A percentile compares a stretch with the other conserved stretches of the same genome.
These are phyloP conservation scores for Cutaneotrichosporon daszewskae DNA, from an alignment of 1,284 basidiomycete genomes.

Conservation along the genomic window DNA sequence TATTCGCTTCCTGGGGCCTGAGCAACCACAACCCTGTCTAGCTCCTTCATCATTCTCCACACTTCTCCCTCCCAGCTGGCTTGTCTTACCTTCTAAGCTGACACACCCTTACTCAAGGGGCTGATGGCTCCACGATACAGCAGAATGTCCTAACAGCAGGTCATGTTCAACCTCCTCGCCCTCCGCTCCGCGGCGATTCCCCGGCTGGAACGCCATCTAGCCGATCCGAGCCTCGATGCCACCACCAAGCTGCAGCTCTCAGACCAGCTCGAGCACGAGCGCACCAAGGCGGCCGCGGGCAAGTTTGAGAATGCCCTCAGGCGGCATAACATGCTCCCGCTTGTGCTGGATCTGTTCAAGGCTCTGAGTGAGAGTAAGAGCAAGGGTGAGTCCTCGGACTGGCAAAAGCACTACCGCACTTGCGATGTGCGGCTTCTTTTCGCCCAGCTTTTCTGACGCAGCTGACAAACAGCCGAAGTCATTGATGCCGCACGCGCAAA, in stretches of 20 bases:
- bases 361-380: conserved; percentile 33
- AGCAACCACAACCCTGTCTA: too few relatives aligned
- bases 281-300: conserved; percentile 70
- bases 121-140: too few relatives aligned
- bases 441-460: neutral
- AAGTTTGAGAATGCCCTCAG: conserved; percentile 56
- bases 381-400: conserved; percentile 24
- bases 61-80: too few relatives aligned
- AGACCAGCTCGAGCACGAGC: conserved; percentile 66
- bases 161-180: conserved; percentile 86
- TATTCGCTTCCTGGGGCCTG: too few relatives aligned
- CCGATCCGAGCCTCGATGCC: conserved; percentile 50
- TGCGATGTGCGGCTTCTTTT: too few relatives aligned
- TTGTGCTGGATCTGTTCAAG: conserved; percentile 35
- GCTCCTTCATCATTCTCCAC: too few relatives aligned
- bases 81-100: neutral
- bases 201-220: conserved; percentile 57
- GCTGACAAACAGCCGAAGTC: conserved; percentile 7
- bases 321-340: conserved; percentile 40
- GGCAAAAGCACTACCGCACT: conserved; percentile 14
- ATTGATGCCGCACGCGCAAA: conserved; percentile 25
- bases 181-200: conserved; percentile 73
- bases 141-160: too few relatives aligned
- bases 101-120: neutral
- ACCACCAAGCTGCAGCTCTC: conserved; percentile 53